Evolutionary conservation across 2,329 filamentous ascomycete genomes (phyloP).

Genomic region (Venturia nashicola): DNA sequence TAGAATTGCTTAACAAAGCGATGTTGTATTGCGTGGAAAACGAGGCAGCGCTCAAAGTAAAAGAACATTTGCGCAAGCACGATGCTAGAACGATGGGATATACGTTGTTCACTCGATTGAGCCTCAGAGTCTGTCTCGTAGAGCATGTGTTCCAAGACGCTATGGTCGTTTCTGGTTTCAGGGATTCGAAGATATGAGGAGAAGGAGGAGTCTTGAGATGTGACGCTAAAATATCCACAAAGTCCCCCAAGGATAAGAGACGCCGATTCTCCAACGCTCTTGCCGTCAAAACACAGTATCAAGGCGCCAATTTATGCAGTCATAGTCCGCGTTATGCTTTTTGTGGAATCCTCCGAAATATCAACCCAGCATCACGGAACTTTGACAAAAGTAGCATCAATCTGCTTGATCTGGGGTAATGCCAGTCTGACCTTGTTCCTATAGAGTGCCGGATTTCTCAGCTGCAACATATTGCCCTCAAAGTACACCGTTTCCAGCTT

Average conservation of each 20-base stretch:
- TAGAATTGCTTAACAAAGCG: too few relatives aligned
- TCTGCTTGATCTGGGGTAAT: slow-evolving; percentile 78
- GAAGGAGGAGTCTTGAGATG: background rate
- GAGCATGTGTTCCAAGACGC: too few relatives aligned
- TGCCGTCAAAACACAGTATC: background rate
- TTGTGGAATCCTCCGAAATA: background rate
- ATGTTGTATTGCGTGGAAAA: too few relatives aligned
- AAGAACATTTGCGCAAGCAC: too few relatives aligned
- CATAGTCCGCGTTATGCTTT: background rate
- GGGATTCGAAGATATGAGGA: background rate
- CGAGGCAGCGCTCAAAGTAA: too few relatives aligned
- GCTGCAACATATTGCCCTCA: slow-evolving; percentile 85
- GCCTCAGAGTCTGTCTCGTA: too few relatives aligned
- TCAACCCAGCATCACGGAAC: background rate
- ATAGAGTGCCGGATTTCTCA: slow-evolving; percentile 68
- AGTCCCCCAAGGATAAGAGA: background rate
- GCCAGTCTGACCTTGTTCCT: slow-evolving; percentile 85
- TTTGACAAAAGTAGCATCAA: slow-evolving; percentile 57
- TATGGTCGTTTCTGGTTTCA: background rate
- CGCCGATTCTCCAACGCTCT: background rate
- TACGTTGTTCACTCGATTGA: too few relatives aligned
- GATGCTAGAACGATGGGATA: too few relatives aligned
- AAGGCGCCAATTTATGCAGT: background rate
- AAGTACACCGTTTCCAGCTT: slow-evolving; percentile 85
- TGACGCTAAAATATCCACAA: background rate